Evolutionary conservation across 768 basidiomycete species (phyloP).

Genomic region (Russula virescens): DNA sequence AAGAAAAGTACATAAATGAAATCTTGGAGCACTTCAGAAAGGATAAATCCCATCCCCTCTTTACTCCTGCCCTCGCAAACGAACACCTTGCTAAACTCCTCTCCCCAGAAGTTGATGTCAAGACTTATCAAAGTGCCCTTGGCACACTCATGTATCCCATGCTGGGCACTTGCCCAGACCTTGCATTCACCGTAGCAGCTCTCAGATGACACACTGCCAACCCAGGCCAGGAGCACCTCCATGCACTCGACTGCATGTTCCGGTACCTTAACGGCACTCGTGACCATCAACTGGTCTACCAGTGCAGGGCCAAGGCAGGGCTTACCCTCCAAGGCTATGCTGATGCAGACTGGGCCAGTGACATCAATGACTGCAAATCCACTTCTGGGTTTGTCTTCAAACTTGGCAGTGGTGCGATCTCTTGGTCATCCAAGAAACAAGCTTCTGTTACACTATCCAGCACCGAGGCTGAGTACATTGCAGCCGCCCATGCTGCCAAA

Average conservation of each 20-base stretch:
- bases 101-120: slow-evolving; percentile 28
- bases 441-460: too few relatives aligned
- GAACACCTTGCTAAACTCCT: background rate
- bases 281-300: too few relatives aligned
- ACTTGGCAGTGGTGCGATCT: too few relatives aligned
- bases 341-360: too few relatives aligned
- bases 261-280: too few relatives aligned
- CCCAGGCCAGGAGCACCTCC: too few relatives aligned
- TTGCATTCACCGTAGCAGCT: slow-evolving; percentile 30
- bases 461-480: too few relatives aligned
- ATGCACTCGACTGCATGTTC: too few relatives aligned
- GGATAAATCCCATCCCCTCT: background rate
- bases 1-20: background rate
- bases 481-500: background rate
- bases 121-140: background rate
- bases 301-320: too few relatives aligned
- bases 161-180: slow-evolving; percentile 32
- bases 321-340: too few relatives aligned
- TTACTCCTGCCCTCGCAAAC: background rate
- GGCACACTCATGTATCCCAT: background rate
- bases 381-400: too few relatives aligned
- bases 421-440: background rate
- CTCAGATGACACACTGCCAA: slow-evolving; percentile 34
- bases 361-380: background rate
- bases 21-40: background rate